A percentile compares a stretch with the other conserved stretches of the same genome.
These are phyloP conservation scores for Starmerella gropengiesseri DNA, from an alignment of 805 yeast species.

Conservation along the genomic window DNA sequence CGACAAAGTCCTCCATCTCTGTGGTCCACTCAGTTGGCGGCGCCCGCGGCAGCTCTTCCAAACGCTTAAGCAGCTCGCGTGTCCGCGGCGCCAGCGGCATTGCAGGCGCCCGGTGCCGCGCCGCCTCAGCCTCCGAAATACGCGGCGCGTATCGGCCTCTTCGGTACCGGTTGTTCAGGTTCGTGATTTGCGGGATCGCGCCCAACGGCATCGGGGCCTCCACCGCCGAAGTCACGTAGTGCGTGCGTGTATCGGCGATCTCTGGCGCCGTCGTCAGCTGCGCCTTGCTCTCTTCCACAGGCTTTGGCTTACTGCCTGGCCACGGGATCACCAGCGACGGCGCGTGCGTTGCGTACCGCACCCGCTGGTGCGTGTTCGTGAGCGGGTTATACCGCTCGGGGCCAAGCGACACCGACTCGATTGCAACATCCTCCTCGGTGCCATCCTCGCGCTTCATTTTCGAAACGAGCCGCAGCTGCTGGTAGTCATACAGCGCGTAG, in stretches of 20 bases:
- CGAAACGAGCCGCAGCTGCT: constrained; percentile 64
- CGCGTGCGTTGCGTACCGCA: constrained; percentile 63
- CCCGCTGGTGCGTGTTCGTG: constrained; percentile 62
- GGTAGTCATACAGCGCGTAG: constrained; percentile 52
- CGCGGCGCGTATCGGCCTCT: constrained; percentile 39
- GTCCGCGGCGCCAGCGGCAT: constrained; percentile 62
- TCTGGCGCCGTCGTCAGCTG: constrained; percentile 46
- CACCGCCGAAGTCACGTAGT: constrained; percentile 55
- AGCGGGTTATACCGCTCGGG: constrained; percentile 66
- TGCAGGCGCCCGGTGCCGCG: constrained; percentile 52
- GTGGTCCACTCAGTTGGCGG: constrained; percentile 35
- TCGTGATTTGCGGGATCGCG: constrained; percentile 59
- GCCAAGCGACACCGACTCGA: constrained; percentile 56
- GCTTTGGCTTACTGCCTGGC: constrained; percentile 54
- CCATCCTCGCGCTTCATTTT: constrained; percentile 58
- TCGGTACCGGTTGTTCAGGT: constrained; percentile 59
- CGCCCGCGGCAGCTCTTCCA: constrained; percentile 26
- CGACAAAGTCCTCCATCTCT: constrained; percentile 47
- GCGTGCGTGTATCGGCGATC: constrained; percentile 59
- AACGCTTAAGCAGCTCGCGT: constrained; percentile 31
- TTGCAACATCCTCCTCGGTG: constrained; percentile 57
- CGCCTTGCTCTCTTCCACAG: constrained; percentile 29
- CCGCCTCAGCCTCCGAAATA: constrained; percentile 51
- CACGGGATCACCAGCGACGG: constrained; percentile 70
- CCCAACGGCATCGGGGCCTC: constrained; percentile 58